Evolutionary conservation across 2,329 filamentous ascomycete species (phyloP).

Genomic region (Tolypocladium endophyticum): DNA sequence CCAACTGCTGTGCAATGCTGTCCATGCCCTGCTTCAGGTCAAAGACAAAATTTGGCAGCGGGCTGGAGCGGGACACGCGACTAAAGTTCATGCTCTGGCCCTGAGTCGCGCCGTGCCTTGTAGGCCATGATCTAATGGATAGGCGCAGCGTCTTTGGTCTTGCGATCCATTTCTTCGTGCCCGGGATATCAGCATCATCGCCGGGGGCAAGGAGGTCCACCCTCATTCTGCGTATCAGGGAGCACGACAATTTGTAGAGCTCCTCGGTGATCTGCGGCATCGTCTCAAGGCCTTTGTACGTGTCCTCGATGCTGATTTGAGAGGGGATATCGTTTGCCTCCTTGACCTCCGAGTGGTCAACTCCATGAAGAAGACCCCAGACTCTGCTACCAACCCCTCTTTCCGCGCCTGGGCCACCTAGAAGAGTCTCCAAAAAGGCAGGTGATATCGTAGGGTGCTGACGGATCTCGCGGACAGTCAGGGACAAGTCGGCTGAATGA

Average conservation of each 20-base stretch:
- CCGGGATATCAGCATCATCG: conserved; percentile 18
- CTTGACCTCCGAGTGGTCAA: conserved; percentile 66
- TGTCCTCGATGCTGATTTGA: conserved; percentile 93
- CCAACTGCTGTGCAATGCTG: conserved; percentile 54
- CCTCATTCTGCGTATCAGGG: conserved; percentile 69
- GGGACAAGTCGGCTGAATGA: conserved; percentile 26
- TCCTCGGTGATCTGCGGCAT: conserved; percentile 55
- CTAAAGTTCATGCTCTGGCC: conserved; percentile 51
- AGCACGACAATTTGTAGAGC: conserved; percentile 55
- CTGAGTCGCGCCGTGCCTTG: conserved; percentile 26
- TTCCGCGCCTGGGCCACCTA: conserved; percentile 60
- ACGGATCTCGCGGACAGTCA: conserved; percentile 59
- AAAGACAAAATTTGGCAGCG: conserved; percentile 67
- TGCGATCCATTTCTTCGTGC: conserved; percentile 55
- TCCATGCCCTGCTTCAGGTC: conserved; percentile 47
- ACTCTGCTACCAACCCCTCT: conserved; percentile 61
- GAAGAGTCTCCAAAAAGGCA: conserved; percentile 53
- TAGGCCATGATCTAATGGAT: conserved; percentile 54
- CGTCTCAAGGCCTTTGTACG: conserved; percentile 63
- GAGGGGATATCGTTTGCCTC: conserved; percentile 61
- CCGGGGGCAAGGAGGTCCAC: conserved; percentile 57
- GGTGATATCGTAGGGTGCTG: conserved; percentile 52
- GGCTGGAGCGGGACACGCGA: conserved; percentile 64
- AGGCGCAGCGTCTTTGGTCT: conserved; percentile 73
- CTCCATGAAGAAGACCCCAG: conserved; percentile 72